Evolutionary conservation across 176 grass and related monocot genomes (phyloP).

Genomic region (Microstegium vimineum): DNA sequence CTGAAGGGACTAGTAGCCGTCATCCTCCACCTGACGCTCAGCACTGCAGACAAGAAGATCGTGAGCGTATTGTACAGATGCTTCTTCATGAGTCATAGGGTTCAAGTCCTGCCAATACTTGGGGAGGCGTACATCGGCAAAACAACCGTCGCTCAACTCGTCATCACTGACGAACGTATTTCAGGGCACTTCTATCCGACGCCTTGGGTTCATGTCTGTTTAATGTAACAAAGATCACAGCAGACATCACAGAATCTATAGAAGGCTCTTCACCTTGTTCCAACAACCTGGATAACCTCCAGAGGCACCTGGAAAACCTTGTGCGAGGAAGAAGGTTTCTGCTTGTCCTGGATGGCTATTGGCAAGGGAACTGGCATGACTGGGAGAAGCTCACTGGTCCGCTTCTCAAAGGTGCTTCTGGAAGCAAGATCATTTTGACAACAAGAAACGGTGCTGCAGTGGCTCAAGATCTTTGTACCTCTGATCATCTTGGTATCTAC

Average conservation of each 20-base stretch:
- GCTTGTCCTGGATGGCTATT: conserved; percentile 53
- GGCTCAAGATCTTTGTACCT: too few relatives aligned
- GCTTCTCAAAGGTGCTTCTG: conserved; percentile 6
- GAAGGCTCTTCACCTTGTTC: background rate
- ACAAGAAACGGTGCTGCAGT: conserved; percentile 3
- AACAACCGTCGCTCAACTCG: conserved; percentile 31
- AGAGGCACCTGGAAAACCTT: background rate
- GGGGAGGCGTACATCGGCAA: conserved; percentile 44
- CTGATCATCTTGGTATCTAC: background rate
- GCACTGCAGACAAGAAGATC: background rate
- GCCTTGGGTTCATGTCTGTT: conserved; percentile 52
- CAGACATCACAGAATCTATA: conserved; percentile 37
- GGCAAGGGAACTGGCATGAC: background rate
- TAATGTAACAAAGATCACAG: background rate
- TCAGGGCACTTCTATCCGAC: conserved; percentile 14
- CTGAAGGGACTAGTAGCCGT: background rate
- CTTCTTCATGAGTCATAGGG: background rate
- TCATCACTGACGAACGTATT: background rate
- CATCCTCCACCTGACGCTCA: too few relatives aligned
- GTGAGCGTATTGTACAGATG: background rate
- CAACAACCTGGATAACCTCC: conserved; percentile 13
- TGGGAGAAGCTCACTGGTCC: conserved; percentile 28
- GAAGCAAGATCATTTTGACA: conserved; percentile 52
- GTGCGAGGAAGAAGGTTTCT: conserved; percentile 34
- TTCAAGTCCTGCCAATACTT: conserved; percentile 22